These are phyloP conservation scores for Stephania japonica DNA, from an alignment of 164 flowering plant genomes.

Conservation along the genomic window DNA sequence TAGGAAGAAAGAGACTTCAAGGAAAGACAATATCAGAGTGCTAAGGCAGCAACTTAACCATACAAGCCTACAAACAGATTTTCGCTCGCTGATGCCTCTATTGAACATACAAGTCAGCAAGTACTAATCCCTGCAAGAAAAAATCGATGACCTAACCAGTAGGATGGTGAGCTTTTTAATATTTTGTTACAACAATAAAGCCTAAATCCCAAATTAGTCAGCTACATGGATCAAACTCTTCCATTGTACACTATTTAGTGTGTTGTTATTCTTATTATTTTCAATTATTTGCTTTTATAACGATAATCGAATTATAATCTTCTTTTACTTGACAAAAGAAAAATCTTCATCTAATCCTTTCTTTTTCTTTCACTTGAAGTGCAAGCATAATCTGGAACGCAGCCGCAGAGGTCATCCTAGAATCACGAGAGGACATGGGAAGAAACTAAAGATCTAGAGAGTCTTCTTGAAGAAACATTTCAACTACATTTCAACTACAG, in stretches of 20 bases:
- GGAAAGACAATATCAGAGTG: slow-evolving; percentile 86
- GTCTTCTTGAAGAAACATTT: slow-evolving; percentile 74
- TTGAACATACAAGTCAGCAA: slow-evolving; percentile 73
- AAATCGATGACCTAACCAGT: slow-evolving; percentile 68
- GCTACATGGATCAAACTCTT: too few species aligned
- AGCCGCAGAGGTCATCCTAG: slow-evolving; percentile 22
- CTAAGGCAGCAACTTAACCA: slow-evolving; percentile 72
- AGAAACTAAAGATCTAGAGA: slow-evolving; percentile 44
- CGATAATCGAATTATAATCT: background rate
- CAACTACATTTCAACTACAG: slow-evolving; percentile 89
- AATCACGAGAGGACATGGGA: slow-evolving; percentile 32
- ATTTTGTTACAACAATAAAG: too few species aligned
- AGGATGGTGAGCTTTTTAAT: slow-evolving; percentile 65
- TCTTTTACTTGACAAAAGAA: too few species aligned
- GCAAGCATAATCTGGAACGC: slow-evolving; percentile 33
- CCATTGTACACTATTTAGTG: too few species aligned
- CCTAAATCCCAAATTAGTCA: too few species aligned
- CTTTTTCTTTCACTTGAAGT: slow-evolving; percentile 29
- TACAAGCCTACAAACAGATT: slow-evolving; percentile 25
- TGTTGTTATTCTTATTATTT: background rate
- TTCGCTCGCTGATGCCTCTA: slow-evolving; percentile 39
- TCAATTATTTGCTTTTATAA: background rate
- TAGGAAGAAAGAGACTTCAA: slow-evolving; percentile 26
- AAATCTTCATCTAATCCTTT: background rate
- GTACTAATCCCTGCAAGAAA: slow-evolving; percentile 76